Evolutionary conservation across 495 filamentous ascomycete species (phyloP).

Genomic region (Talaromyces trachyspermus): DNA sequence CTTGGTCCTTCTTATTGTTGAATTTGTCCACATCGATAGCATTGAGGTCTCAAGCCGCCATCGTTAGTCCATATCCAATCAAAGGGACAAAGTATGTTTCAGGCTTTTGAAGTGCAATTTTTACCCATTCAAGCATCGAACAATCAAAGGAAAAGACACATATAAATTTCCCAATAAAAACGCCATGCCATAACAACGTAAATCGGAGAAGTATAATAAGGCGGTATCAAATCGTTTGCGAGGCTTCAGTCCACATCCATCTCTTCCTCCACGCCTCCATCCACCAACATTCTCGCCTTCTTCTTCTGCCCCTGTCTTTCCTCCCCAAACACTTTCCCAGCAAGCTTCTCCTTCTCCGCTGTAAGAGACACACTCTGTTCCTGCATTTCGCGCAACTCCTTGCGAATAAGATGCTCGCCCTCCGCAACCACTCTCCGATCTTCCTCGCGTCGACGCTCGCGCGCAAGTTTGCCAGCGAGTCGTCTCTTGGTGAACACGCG

Average conservation of each 20-base stretch:
- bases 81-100: neutral
- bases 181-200: conserved; percentile 2
- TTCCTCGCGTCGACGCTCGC: conserved; percentile 56
- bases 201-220: neutral
- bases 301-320: conserved; percentile 51
- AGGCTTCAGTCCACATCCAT: conserved; percentile 63
- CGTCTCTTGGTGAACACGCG: conserved; percentile 85
- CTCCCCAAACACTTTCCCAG: conserved; percentile 31
- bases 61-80: neutral
- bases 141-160: neutral
- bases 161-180: neutral
- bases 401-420: conserved; percentile 73
- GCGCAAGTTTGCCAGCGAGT: conserved; percentile 80
- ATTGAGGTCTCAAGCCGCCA: neutral
- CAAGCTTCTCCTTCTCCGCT: conserved; percentile 27
- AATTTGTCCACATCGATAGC: too few species aligned
- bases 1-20: too few species aligned
- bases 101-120: neutral
- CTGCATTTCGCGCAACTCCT: conserved; percentile 39
- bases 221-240: neutral
- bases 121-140: neutral
- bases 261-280: conserved; percentile 57
- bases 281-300: conserved; percentile 55
- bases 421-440: conserved; percentile 83
- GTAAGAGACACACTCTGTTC: conserved; percentile 34